phyloP scores from a whole-genome alignment of 2,329 filamentous ascomycete species.

The Ilyonectria robusta region DNA sequence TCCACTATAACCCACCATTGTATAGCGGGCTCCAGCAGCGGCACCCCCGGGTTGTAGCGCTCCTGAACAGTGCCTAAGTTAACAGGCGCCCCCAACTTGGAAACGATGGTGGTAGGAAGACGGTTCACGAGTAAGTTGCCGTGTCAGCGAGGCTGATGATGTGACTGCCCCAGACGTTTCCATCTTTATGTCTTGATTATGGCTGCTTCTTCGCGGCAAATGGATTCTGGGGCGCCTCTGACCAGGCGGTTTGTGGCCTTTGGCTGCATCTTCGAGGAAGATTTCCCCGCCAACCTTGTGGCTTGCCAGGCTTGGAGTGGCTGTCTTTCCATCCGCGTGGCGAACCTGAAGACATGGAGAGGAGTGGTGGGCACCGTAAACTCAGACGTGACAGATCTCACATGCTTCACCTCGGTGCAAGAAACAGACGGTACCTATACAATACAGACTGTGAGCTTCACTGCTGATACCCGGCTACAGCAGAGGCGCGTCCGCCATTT shows the following conservation, averaged over 20 bases:
- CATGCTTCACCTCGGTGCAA: too few relatives aligned
- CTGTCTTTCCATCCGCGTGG: neutral
- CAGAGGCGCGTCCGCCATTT: too few relatives aligned
- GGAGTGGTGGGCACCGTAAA: neutral
- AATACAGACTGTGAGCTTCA: too few relatives aligned
- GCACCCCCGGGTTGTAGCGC: too few relatives aligned
- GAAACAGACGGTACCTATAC: too few relatives aligned
- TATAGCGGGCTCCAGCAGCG: too few relatives aligned
- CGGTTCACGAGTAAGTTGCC: too few relatives aligned
- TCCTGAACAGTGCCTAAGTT: too few relatives aligned
- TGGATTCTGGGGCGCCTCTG: neutral
- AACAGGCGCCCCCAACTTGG: neutral
- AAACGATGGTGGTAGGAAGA: too few relatives aligned
- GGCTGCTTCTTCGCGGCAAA: neutral
- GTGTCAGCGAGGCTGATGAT: too few relatives aligned
- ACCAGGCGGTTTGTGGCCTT: neutral
- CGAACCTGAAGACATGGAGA: neutral
- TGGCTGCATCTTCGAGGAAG: neutral
- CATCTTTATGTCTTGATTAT: neutral
- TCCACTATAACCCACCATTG: too few relatives aligned
- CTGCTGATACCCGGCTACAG: too few relatives aligned
- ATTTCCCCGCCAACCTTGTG: neutral
- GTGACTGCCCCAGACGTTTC: neutral
- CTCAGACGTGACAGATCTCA: neutral
- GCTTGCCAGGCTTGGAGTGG: neutral